These are phyloP conservation scores for Claviceps maximensis DNA, from an alignment of 2,329 filamentous ascomycete genomes.

Conservation along the genomic window DNA sequence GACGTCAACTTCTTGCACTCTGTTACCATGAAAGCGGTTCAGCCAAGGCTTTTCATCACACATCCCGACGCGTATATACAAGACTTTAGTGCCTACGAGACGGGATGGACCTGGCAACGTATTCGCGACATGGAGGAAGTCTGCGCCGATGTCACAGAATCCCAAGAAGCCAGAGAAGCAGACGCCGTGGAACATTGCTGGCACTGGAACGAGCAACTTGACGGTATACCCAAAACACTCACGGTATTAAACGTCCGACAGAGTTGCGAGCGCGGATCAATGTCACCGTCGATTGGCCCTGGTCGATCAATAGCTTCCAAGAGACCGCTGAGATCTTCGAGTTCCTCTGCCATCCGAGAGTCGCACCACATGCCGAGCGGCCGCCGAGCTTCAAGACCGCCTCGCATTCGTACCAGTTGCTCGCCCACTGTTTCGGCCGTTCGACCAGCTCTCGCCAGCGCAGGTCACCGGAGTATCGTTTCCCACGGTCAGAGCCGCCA, in stretches of 20 bases:
- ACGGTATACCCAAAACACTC: slow-evolving; percentile 37
- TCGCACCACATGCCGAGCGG: slow-evolving; percentile 28
- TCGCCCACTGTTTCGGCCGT: slow-evolving; percentile 30
- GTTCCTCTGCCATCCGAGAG: slow-evolving; percentile 21
- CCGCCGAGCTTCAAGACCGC: slow-evolving; percentile 30
- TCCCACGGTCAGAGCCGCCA: slow-evolving; percentile 26
- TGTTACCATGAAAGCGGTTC: slow-evolving; percentile 58
- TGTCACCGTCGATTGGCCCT: slow-evolving; percentile 24
- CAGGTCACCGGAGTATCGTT: slow-evolving; percentile 30
- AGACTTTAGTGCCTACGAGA: slow-evolving; percentile 36
- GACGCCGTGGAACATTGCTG: slow-evolving; percentile 54
- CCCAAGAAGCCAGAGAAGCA: slow-evolving; percentile 41
- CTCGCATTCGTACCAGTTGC: slow-evolving; percentile 38
- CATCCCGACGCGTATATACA: slow-evolving; percentile 65
- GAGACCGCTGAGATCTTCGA: slow-evolving; percentile 16
- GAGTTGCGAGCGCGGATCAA: slow-evolving; percentile 26
- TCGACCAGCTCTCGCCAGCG: slow-evolving; percentile 22
- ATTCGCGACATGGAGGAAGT: slow-evolving; percentile 49
- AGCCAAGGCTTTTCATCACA: slow-evolving; percentile 61
- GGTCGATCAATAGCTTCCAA: slow-evolving; percentile 12
- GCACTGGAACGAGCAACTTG: slow-evolving; percentile 52
- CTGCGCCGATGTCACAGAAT: slow-evolving; percentile 31
- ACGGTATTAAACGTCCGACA: slow-evolving; percentile 30
- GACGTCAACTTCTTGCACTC: slow-evolving; percentile 56
- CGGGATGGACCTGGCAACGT: slow-evolving; percentile 58